phyloP scores from a whole-genome alignment of 2,329 filamentous ascomycete species.

The Plectosphaerella plurivora region DNA sequence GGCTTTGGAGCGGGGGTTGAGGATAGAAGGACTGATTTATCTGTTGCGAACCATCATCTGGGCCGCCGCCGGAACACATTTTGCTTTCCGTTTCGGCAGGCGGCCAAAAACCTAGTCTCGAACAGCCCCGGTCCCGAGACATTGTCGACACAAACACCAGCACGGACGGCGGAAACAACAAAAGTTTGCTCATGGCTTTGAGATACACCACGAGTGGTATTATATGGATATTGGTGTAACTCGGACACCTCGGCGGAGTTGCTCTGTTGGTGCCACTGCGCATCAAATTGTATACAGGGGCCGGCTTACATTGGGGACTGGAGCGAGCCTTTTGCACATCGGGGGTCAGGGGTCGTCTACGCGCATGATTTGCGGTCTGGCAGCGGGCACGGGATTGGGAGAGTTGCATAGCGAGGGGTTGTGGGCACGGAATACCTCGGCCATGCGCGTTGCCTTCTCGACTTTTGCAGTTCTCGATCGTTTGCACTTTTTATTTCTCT shows the following conservation, averaged over 20 bases:
- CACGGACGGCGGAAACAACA: slow-evolving; percentile 9
- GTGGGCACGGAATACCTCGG: slow-evolving; percentile 31
- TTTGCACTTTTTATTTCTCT: slow-evolving; percentile 3
- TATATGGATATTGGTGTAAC: slow-evolving; percentile 15
- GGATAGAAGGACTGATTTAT: slow-evolving; percentile 36
- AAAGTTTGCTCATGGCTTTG: slow-evolving; percentile 26
- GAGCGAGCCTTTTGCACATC: slow-evolving; percentile 1
- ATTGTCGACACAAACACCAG: background rate
- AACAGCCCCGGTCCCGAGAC: background rate
- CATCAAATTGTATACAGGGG: slow-evolving; percentile 13
- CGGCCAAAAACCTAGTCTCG: background rate
- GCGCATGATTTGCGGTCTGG: background rate
- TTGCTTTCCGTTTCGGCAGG: slow-evolving; percentile 21
- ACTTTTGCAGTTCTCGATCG: background rate
- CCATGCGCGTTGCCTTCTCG: slow-evolving; percentile 25
- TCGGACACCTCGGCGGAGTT: slow-evolving; percentile 20
- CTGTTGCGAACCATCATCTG: slow-evolving; percentile 38
- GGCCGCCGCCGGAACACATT: slow-evolving; percentile 25
- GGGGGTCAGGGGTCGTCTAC: slow-evolving; percentile 1
- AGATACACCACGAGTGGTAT: slow-evolving; percentile 34
- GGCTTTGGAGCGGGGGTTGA: slow-evolving; percentile 33
- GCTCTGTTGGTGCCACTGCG: slow-evolving; percentile 17
- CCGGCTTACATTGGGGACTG: slow-evolving; percentile 8
- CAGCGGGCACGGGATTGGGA: slow-evolving; percentile 9
- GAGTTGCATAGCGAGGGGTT: slow-evolving; percentile 40